phyloP scores from a whole-genome alignment of 495 filamentous ascomycete genomes.

The Penicillium ucsense region DNA sequence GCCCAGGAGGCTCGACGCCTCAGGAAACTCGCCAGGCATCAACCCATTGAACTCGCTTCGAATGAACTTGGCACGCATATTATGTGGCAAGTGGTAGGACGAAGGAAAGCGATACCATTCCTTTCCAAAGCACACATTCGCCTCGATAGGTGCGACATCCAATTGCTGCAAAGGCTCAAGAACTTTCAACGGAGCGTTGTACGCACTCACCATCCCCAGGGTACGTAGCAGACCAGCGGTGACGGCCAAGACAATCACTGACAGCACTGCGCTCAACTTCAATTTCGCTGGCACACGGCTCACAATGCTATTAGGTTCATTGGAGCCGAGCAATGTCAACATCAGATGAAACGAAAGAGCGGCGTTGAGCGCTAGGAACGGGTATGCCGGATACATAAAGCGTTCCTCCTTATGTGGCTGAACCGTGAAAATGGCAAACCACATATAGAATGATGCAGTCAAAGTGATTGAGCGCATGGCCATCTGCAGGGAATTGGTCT shows the following conservation, averaged over 20 bases:
- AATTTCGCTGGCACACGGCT: constrained; percentile 60
- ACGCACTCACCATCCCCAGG: constrained; percentile 73
- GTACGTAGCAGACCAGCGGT: constrained; percentile 60
- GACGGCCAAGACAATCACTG: constrained; percentile 46
- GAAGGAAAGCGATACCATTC: constrained; percentile 99
- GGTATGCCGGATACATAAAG: constrained; percentile 98
- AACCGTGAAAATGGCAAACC: constrained; percentile 81
- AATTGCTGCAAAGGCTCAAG: constrained; percentile 48
- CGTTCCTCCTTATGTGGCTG: constrained; percentile 98
- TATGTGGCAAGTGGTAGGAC: constrained; percentile 76
- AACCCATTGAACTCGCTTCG: constrained; percentile 83
- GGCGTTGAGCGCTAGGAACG: constrained; percentile 83
- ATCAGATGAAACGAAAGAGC: constrained; percentile 75
- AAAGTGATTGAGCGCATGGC: constrained; percentile 64
- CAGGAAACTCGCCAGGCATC: constrained; percentile 82
- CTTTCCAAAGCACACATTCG: constrained; percentile 80
- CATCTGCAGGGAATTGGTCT: constrained; percentile 33
- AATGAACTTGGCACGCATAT: constrained; percentile 76
- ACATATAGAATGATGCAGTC: constrained; percentile 81
- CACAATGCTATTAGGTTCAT: constrained; percentile 51
- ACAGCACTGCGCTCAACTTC: constrained; percentile 52
- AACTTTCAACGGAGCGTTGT: constrained; percentile 73
- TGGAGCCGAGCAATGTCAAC: constrained; percentile 58
- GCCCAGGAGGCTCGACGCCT: constrained; percentile 48
- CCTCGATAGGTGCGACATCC: constrained; percentile 43